Evolutionary conservation across 768 basidiomycete genomes (phyloP).

Genomic region (Lentinula sp.): DNA sequence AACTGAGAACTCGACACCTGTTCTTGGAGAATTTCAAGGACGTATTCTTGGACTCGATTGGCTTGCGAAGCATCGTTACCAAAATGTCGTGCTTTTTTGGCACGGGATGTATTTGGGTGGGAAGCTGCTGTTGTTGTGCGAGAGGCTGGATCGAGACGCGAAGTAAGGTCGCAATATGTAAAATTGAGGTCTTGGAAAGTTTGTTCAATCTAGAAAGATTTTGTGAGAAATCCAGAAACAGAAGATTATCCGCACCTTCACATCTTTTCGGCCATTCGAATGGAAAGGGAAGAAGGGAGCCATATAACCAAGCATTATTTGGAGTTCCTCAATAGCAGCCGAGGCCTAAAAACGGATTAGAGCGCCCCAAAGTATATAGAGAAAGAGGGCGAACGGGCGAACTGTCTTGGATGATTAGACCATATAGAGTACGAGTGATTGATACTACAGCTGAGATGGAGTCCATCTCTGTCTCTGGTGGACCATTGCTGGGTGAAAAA

Average conservation of each 20-base stretch:
- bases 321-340: slow-evolving; percentile 42
- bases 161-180: slow-evolving; percentile 71
- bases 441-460: slow-evolving; percentile 51
- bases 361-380: background rate
- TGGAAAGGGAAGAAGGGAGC: slow-evolving; percentile 80
- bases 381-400: slow-evolving; percentile 26
- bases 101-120: slow-evolving; percentile 14
- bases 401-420: slow-evolving; percentile 40
- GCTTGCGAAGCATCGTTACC: slow-evolving; percentile 31
- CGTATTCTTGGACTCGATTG: slow-evolving; percentile 53
- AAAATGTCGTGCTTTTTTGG: slow-evolving; percentile 13
- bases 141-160: slow-evolving; percentile 47
- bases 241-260: slow-evolving; percentile 38
- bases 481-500: slow-evolving; percentile 61
- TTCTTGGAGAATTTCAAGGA: slow-evolving; percentile 51
- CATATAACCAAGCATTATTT: slow-evolving; percentile 64
- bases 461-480: slow-evolving; percentile 55
- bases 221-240: slow-evolving; percentile 8
- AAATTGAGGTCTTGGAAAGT: slow-evolving; percentile 67
- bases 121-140: slow-evolving; percentile 6
- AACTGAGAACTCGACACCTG: slow-evolving; percentile 35
- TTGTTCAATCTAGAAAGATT: slow-evolving; percentile 47
- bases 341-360: slow-evolving; percentile 13
- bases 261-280: slow-evolving; percentile 40
- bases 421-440: slow-evolving; percentile 58